Conservation (phyloP, 768 basidiomycete species). For the Russula ochroleuca region DNA sequence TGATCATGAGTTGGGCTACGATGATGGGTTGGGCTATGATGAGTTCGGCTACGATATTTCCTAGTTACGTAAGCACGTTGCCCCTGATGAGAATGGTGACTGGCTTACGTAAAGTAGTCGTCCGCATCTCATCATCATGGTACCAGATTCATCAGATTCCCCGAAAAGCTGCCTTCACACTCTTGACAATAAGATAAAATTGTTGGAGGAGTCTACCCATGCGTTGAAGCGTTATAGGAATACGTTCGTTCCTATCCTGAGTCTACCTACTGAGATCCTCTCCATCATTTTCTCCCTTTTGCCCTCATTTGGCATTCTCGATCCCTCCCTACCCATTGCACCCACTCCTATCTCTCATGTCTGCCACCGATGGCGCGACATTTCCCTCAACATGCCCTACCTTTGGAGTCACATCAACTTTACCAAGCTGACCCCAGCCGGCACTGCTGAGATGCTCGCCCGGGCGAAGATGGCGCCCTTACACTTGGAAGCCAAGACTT, state of each 20-base stretch:
- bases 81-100: too few species aligned
- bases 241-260: background rate
- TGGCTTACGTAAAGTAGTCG: too few species aligned
- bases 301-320: too few species aligned
- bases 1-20: too few species aligned
- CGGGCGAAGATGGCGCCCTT: constrained; percentile 17
- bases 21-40: too few species aligned
- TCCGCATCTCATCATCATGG: too few species aligned
- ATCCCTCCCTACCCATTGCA: background rate
- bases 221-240: background rate
- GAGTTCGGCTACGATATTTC: too few species aligned
- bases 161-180: background rate
- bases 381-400: constrained; percentile 8
- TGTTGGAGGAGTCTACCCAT: too few species aligned
- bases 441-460: constrained; percentile 4
- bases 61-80: too few species aligned
- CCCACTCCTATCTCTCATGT: background rate
- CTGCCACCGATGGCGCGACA: constrained; percentile 23
- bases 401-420: constrained; percentile 20
- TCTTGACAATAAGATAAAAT: background rate
- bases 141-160: too few species aligned
- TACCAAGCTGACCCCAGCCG: background rate
- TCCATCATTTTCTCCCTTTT: background rate
- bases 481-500: background rate
- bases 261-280: background rate